phyloP scores from a whole-genome alignment of 306 rosid genomes.

The Glycine tomentella region DNA sequence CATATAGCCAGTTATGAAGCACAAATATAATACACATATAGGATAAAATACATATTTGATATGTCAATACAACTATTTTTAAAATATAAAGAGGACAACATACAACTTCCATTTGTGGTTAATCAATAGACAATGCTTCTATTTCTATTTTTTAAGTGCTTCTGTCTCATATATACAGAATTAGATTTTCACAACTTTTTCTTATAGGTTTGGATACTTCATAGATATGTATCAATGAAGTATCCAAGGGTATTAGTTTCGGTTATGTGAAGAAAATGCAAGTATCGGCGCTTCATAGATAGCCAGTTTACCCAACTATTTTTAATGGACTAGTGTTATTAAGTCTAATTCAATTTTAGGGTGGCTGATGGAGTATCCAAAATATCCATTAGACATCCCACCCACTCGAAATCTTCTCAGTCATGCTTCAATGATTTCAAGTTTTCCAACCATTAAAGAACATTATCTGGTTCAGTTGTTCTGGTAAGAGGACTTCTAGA shows the following conservation, averaged over 20 bases:
- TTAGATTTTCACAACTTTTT: not conserved
- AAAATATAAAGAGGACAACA: not conserved
- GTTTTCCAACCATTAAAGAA: not conserved
- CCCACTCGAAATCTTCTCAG: not conserved
- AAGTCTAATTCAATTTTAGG: conserved; percentile 9
- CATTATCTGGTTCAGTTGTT: not conserved
- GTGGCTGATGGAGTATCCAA: not conserved
- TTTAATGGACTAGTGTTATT: not conserved
- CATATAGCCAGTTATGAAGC: not conserved
- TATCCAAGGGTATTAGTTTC: too few species aligned
- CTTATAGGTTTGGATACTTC: not conserved
- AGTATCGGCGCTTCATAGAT: not conserved
- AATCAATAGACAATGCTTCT: not conserved
- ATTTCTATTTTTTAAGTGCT: not conserved
- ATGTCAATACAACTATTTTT: not conserved
- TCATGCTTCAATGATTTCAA: not conserved
- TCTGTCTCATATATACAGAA: not conserved
- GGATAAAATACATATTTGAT: not conserved
- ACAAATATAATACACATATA: not conserved
- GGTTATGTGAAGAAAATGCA: not conserved
- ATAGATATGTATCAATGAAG: not conserved
- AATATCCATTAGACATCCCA: not conserved
- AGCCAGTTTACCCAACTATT: not conserved
- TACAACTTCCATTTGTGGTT: not conserved
- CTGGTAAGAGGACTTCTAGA: conserved; percentile 6